Base-by-base conservation (phyloP, 768 basidiomycete species). In the Lentinus brumalis region DNA sequence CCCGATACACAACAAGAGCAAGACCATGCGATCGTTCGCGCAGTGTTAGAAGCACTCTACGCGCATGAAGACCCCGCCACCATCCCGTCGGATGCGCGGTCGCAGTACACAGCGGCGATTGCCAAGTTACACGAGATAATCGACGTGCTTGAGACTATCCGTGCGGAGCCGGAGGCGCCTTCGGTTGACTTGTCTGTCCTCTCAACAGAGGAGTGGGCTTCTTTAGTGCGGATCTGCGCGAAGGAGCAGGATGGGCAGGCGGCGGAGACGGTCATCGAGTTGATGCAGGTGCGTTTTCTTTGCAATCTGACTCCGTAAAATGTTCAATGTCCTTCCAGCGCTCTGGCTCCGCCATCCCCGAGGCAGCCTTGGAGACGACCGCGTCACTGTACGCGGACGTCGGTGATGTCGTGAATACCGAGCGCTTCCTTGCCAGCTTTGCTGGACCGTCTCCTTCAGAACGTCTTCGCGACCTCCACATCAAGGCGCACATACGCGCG, bases 381-480 rank as follows among this genome's bases (percentile, higher is more conserved):
- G 74, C 93, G 52, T 74, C 75, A 49, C 66, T 80, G 12, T 81
- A 86, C 65, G 83, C 86, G 0, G 65, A 68, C 3, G 64, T 66
- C 6, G 84, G 85, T 0, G 76, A 86, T 60, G 66, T 79, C 11
- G 69, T 66, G 32, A 78, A 75, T 9, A 73, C 81, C 0, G 86
- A 91, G 50, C 56, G 59, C 15, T 59, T 57, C 50, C 51, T 66
- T 3, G 47, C 50, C 66, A 50, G 47, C 52, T 65, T 40, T 39
- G 57, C 29, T 45, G 57, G 49, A 68, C 68, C 46, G 18, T 61
- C 63, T 42, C 85, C 82, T 31, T 85, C 81, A 0, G 82, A 82
- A 40, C 70, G 62, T 16, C 89, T 91, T 64, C 84, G 86, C 2
- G 85, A 93, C 66, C 79, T 92, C 15, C 88, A 94, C 62, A 74